Evolutionary conservation across 257 asterid species (phyloP), one percentile per base, ranked within the genome.

Genomic region (Solanum dulcamara): DNA sequence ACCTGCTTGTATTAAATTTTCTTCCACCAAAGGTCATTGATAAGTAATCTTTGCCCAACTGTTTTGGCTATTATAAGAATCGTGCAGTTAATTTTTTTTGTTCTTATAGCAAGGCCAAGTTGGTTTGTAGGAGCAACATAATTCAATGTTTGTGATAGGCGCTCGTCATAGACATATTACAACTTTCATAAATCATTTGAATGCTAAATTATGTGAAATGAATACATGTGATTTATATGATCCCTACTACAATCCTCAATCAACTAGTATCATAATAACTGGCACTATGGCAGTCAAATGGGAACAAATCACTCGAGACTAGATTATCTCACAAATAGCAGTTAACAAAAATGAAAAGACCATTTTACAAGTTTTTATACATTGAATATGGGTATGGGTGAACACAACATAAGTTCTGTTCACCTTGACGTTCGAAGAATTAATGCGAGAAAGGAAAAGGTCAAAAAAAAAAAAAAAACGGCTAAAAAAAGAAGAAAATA

Each of bases 341-440:
- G 28, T 83, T 7, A 33, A 62, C 55, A 33, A 60, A 42, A 57
- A 75, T 22, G 11, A 81, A 81, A 46, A 35, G 77, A 53, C 14
- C 83, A 51, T 84, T 83, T 84, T 88, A 89, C 90, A 89, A 68
- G 77, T 84, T 77, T 77, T 70, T 88, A 82, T 88, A 85, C 64
- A 84, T 80, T 40, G 81, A 84, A 68, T 75, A 81, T 46, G 81
- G 81, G 44, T 75, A 75, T 68, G 81, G 81, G 44, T 57, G 87
- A 59, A 81, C 85, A 20, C 60, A 84, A 83, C 46, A 87, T 81
- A 74, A 74, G 53, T 20, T 57, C 57, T 57, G 74, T 35, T 81
- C 72, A 55, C 53, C 46, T 32, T 35, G 1, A 55, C 59, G 74
- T 66, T 66, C 24, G 74, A 64, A 30, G 40, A 67, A 67, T 37